These are phyloP conservation scores for Umbilicus rupestris DNA, from an alignment of 164 flowering plant genomes.

Conservation along the genomic window DNA sequence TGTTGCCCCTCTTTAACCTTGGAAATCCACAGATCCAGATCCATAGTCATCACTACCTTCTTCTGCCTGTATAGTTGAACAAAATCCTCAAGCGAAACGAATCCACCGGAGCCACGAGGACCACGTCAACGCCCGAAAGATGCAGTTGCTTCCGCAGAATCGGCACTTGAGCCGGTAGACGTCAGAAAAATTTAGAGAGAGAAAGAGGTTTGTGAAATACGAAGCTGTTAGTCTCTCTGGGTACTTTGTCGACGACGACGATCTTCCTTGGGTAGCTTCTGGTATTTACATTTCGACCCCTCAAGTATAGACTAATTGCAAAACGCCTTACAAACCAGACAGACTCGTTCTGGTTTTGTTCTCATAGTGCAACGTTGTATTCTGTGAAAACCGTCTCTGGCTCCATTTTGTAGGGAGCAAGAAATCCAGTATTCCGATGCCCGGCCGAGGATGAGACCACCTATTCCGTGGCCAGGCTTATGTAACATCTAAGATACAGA, in stretches of 20 bases:
- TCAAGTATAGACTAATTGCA: not conserved
- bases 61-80: not conserved
- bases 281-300: constrained; percentile 1
- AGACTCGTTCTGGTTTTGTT: too few species aligned
- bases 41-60: constrained; percentile 22
- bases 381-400: too few species aligned
- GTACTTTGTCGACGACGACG: not conserved
- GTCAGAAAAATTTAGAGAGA: not conserved
- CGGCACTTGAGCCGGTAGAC: not conserved
- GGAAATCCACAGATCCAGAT: constrained; percentile 52
- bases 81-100: not conserved
- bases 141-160: not conserved
- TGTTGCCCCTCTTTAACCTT: constrained; percentile 57
- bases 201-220: not conserved
- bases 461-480: too few species aligned
- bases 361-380: too few species aligned
- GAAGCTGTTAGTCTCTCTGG: not conserved
- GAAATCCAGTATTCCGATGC: too few species aligned
- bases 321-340: not conserved
- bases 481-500: too few species aligned
- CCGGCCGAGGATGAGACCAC: too few species aligned
- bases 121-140: not conserved
- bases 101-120: not conserved
- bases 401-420: too few species aligned
- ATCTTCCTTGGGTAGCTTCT: not conserved